Evolutionary conservation across 768 basidiomycete species (phyloP).

Genomic region (Tulasnella sp.): DNA sequence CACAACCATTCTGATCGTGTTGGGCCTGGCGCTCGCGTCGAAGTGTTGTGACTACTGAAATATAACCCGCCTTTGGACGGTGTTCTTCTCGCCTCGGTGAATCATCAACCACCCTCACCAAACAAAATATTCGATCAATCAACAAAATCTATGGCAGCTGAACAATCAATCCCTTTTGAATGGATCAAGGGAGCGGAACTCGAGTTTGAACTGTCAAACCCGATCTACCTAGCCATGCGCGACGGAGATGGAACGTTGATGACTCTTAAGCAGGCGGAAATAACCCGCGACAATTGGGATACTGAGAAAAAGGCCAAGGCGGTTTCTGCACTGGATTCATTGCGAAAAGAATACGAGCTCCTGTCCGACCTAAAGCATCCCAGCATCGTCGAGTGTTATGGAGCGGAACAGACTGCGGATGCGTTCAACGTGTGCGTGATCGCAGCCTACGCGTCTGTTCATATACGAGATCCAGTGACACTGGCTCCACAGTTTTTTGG

Average conservation of each 20-base stretch:
- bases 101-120: too few species aligned
- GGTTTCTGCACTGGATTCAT: conserved; percentile 80
- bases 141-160: too few species aligned
- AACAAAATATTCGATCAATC: too few species aligned
- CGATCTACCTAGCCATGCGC: conserved; percentile 94
- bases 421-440: conserved; percentile 54
- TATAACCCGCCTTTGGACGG: too few species aligned
- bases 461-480: conserved; percentile 60
- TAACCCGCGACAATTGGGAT: conserved; percentile 73
- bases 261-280: conserved; percentile 97
- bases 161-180: conserved; percentile 46
- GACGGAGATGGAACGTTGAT: conserved; percentile 83
- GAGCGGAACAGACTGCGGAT: neutral
- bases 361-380: conserved; percentile 72
- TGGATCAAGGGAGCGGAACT: conserved; percentile 97
- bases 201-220: conserved; percentile 90
- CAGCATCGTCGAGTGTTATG: neutral
- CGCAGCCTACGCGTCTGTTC: conserved; percentile 82
- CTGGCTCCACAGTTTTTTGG: conserved; percentile 55
- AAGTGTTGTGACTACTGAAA: too few species aligned
- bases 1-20: too few species aligned
- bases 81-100: too few species aligned
- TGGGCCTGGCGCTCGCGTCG: too few species aligned
- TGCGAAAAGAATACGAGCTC: conserved; percentile 88
- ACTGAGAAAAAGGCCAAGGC: conserved; percentile 85